Evolutionary conservation across 495 filamentous ascomycete genomes (phyloP), one percentile per base, ranked within the genome.

Genomic region (Hyaloscypha hepaticicola): DNA sequence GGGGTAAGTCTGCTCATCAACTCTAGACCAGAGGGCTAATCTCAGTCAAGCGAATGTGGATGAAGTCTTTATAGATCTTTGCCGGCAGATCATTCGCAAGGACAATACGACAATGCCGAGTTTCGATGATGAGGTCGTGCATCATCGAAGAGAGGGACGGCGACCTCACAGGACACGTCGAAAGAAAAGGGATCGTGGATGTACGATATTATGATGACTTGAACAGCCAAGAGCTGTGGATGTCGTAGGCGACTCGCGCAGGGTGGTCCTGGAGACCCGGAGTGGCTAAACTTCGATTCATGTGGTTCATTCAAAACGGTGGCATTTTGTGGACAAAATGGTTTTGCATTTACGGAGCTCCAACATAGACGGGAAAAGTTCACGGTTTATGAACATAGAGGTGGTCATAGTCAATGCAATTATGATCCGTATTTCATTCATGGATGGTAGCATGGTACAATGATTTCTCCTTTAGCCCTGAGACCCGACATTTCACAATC

Each of bases 51-150:
- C 88, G 63, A 98, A 99, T 70, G 96, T 99, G 19, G 92, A 97
- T 71, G 94, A 98, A 74, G 91, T 95, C 49, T 99, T 97, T 77
- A 79, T 92, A 69, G 92, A 98, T 76, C 85, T 97, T 69, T 96
- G 92, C 73, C 83, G 92, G 60, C 93, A 97, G 77, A 96, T 97
- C 77, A 89, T 97, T 52, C 83, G 84, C 60, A 90, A 87, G 66
- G 65, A 77, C 21, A 75, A 76, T n/a, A 63, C 55, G 3, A 52
- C 28, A n/a, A 58, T 69, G 72, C 48, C 75, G 72, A 63, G 69
- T 72, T 51, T 71, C 60, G 21, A 73, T 72, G 69, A 74, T 63
- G 72, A 78, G 69, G 70, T 61, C 25, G 55, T 59, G 5, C 34
- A 59, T 38, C 61, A 65, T 59, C 31, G 65, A 62, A 24, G 65